Evolutionary conservation across 441 rosid genomes (phyloP), one percentile per base, ranked within the genome.

Genomic region (Gossypium trilobum): DNA sequence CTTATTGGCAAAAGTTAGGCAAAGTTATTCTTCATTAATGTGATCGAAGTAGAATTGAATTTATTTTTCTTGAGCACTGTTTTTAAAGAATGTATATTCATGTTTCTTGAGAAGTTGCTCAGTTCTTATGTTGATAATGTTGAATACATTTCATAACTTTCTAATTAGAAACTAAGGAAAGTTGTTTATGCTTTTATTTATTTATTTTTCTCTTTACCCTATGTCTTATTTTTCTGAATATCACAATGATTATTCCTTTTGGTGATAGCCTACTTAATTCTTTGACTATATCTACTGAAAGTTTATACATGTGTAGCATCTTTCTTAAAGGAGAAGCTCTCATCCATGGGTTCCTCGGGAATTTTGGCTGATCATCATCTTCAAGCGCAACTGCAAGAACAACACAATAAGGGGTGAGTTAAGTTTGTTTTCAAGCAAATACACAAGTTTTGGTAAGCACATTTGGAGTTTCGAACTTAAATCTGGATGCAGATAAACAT

Each of bases 321-420:
- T 75, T 85, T 90, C 74, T 81, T 95, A 75, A 95, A 93, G 90
- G 97, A 93, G 80, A 95, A 90, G 78, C 99, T 95, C 63, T 81
- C 95, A 73, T 85, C 89, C 36, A 83, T 95, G 89, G 98, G 97
- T 52, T 86, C 98, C 52, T 95, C 98, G 44, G 99, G 99, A 80
- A 87, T 93, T 82, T 83, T 95, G 77, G 99, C 99, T 31, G 99
- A 95, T 70, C 97, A 95, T 84, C 99, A 95, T 82, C 98, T 95
- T 81, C 98, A 95, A 82, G 88, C 99, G 69, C 87, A 89, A 79
- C 81, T 95, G 79, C 97, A 91, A 71, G 98, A 95, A 85, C 89
- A 93, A 77, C 83, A 87, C 78, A 79, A 86, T 78, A 95, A 90
- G 87, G 91, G 95, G 95, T 88, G 75, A 66, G 87, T 78, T 75